Evolutionary conservation across 2,329 filamentous ascomycete genomes (phyloP), one percentile per base, ranked within the genome.

Genomic region (Emmonsiellopsis sp.): DNA sequence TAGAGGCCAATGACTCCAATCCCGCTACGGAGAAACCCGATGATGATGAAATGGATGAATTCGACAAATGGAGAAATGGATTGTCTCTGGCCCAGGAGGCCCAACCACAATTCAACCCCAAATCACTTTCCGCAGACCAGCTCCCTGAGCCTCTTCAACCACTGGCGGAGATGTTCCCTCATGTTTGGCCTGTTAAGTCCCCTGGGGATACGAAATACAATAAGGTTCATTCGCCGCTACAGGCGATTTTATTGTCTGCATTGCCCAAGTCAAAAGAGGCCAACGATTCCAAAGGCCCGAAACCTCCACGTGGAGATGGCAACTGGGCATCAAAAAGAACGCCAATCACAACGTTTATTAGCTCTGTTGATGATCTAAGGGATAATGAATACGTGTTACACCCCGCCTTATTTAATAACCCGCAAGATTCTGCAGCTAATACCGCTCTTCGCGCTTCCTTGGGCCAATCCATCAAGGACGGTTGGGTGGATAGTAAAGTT

Each of bases 301-400:
- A 82, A 61, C 79, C 82, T 10, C 80, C 82, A 1, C 76, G 76
- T 51, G 82, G 85, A 51, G 80, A 82, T 4, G 81, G 81, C 38
- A 79, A 78, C 34, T 91, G 84, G 80, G 80, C 83, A 62, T 83
- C 91, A 58, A 81, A 85, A 65, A 82, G 88, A 51, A 94, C 89
- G 0, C 81, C 83, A n/a, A 85, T 97, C 59, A 90, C 88, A 9
- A 80, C 87, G 52, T 91, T 92, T 57, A 67, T 97, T 11, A 82
- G 84, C 30, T 82, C 82, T 1, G 74, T 81, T 8, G 80, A 87
- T 49, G 87, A 96, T 55, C 79, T 96, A 41, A 75, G 82, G 31
- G 87, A 93, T 51, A 91, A 93, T 62, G 88, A 92, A 52, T 97
- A 91, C 64, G 77, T 86, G 1, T 68, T 94, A 43, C 93, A 98